These are phyloP conservation scores for Eutrema heterophyllum DNA, from an alignment of 345 rosid species.

Conservation along the genomic window DNA sequence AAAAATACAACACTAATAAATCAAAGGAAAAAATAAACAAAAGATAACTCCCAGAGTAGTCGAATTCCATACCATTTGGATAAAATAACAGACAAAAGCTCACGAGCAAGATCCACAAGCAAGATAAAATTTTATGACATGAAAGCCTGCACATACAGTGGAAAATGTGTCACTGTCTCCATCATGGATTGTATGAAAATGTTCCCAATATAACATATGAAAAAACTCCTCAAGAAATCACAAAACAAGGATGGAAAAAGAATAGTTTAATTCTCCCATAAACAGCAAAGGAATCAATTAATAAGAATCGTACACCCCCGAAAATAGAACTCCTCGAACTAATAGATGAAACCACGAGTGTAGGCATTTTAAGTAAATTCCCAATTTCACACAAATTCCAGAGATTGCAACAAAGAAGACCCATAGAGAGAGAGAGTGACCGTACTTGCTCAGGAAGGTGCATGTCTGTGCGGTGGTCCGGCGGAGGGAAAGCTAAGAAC, in stretches of 20 bases:
- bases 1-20: not conserved
- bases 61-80: conserved; percentile 12
- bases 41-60: not conserved
- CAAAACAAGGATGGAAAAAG: not conserved
- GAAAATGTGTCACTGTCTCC: not conserved
- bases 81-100: not conserved
- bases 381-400: not conserved
- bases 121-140: not conserved
- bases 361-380: not conserved
- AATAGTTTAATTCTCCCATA: not conserved
- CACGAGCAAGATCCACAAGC: not conserved
- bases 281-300: conserved; percentile 3
- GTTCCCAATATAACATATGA: not conserved
- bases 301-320: not conserved
- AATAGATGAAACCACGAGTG: not conserved
- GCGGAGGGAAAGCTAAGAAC: not conserved
- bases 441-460: conserved; percentile 11
- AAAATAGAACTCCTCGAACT: conserved; percentile 3
- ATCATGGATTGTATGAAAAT: not conserved
- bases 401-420: conserved; percentile 12
- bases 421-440: not conserved
- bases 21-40: not conserved
- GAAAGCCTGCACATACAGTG: conserved; percentile 16
- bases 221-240: not conserved
- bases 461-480: conserved; percentile 23